Evolutionary conservation across 257 asterid genomes (phyloP), one percentile per base, ranked within the genome.

Genomic region (Linaria vulgaris): DNA sequence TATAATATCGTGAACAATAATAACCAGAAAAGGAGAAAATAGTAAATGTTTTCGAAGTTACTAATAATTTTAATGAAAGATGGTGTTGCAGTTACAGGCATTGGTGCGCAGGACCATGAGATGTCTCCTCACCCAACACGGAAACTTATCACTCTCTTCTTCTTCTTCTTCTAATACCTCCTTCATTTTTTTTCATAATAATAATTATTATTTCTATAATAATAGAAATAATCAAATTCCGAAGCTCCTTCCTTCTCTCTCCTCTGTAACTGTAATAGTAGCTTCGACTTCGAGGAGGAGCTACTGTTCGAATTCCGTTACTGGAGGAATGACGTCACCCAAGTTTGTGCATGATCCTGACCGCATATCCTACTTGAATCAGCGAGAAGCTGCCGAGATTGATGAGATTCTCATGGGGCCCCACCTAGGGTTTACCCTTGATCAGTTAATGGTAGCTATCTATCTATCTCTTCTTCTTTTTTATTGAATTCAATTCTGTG

Each of bases 341-440:
- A 74, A 75, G 65, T 63, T 76, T 58, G 77, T 70, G 46, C 83
- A 79, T 46, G 80, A 75, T 69, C 82, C 89, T 22, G 86, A 77
- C 12, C 69, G 75, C 19, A 48, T 89, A 39, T 82, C 96, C 5
- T 85, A 89, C 53, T 69, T 92, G 54, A 85, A 70, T 76, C 96
- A 89, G 82, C 70, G 79, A 25, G 95, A 92, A 69, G 98, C 98
- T 31, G 87, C 91, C 41, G 91, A 92, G 69, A 73, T 92, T 52
- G 97, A 92, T 77, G 91, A 89, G 55, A 82, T 87, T 63, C 91
- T 92, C 52, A 89, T 92, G 97, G 99, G 99, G n/a, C n/a, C 2
- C 91, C 96, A 21, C 85, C n/a, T 92, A 58, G 97, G 99, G 1
- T 92, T 92, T 76, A 92, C 88, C 73, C 91, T 87, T 67, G 99